A percentile compares a stretch with the other conserved stretches of the same genome.
These are phyloP conservation scores for Cylindrodendrum hubeiense DNA, from an alignment of 2,329 filamentous ascomycete genomes.

Conservation along the genomic window DNA sequence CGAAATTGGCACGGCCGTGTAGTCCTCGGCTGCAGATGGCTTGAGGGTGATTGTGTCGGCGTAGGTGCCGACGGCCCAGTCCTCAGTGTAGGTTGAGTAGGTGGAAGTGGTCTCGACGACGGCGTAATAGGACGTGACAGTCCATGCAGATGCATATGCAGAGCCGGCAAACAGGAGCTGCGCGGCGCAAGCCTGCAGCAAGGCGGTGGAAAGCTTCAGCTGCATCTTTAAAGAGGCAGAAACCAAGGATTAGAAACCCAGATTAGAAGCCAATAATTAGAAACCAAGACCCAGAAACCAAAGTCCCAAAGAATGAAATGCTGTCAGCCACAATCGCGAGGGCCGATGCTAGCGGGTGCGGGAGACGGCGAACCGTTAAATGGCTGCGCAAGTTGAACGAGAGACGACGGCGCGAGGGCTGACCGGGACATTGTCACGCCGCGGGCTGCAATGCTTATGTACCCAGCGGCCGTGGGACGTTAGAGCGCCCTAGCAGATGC, in stretches of 20 bases:
- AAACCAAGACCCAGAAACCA: background rate
- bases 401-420: background rate
- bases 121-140: slow-evolving; percentile 35
- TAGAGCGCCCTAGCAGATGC: background rate
- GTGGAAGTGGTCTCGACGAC: slow-evolving; percentile 19
- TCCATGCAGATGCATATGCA: slow-evolving; percentile 25
- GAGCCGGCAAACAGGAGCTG: slow-evolving; percentile 14
- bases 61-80: slow-evolving; percentile 17
- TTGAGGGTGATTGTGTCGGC: slow-evolving; percentile 27
- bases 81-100: slow-evolving; percentile 12
- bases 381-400: background rate
- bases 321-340: background rate
- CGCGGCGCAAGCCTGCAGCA: slow-evolving; percentile 5
- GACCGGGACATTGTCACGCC: slow-evolving; percentile 16
- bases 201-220: background rate
- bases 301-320: background rate
- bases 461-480: background rate
- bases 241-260: background rate
- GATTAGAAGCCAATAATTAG: too few relatives aligned
- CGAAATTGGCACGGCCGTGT: background rate
- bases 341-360: background rate
- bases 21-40: slow-evolving; percentile 21
- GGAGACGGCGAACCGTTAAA: slow-evolving; percentile 1
- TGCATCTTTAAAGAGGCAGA: background rate
- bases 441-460: slow-evolving; percentile 18